Conservation (phyloP, 306 rosid genomes). For the Coriaria nepalensis region DNA sequence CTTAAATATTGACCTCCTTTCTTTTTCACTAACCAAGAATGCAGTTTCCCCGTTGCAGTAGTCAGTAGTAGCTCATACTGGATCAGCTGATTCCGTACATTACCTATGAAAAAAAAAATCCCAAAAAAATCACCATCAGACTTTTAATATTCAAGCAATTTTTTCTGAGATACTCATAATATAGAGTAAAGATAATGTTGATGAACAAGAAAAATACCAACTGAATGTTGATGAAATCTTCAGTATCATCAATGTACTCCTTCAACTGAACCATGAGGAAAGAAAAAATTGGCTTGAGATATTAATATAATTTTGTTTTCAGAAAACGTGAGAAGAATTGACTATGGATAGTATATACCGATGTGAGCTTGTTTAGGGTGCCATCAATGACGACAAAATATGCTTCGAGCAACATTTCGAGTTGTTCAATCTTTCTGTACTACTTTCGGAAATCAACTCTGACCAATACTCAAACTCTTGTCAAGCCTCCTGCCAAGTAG, state of each 20-base stretch:
- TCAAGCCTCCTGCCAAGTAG: slow-evolving; percentile 67
- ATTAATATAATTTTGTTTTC: too few relatives aligned
- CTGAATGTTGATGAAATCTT: slow-evolving; percentile 97
- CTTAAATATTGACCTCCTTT: too few relatives aligned
- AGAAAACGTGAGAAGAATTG: slow-evolving; percentile 4
- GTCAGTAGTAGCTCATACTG: slow-evolving; percentile 94
- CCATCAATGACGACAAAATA: slow-evolving; percentile 96
- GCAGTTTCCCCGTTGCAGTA: slow-evolving; percentile 41
- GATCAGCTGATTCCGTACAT: slow-evolving; percentile 92
- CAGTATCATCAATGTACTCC: slow-evolving; percentile 96
- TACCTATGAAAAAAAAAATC: slow-evolving; percentile 30
- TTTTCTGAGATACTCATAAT: too few relatives aligned
- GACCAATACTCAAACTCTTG: slow-evolving; percentile 76
- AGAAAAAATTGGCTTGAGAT: slow-evolving; percentile 1
- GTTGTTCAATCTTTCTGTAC: slow-evolving; percentile 88
- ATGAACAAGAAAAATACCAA: slow-evolving; percentile 38
- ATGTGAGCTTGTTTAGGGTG: slow-evolving; percentile 85
- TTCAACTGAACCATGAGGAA: slow-evolving; percentile 52
- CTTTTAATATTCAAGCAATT: too few relatives aligned
- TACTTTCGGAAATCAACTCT: slow-evolving; percentile 84
- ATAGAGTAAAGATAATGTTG: background rate
- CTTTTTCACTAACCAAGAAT: too few relatives aligned
- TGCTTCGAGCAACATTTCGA: slow-evolving; percentile 97
- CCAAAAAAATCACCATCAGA: too few relatives aligned
- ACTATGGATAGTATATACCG: slow-evolving; percentile 37